Evolutionary conservation across 108 stramenopile genomes (phyloP).

Genomic region (Skeletonema tropicum): DNA sequence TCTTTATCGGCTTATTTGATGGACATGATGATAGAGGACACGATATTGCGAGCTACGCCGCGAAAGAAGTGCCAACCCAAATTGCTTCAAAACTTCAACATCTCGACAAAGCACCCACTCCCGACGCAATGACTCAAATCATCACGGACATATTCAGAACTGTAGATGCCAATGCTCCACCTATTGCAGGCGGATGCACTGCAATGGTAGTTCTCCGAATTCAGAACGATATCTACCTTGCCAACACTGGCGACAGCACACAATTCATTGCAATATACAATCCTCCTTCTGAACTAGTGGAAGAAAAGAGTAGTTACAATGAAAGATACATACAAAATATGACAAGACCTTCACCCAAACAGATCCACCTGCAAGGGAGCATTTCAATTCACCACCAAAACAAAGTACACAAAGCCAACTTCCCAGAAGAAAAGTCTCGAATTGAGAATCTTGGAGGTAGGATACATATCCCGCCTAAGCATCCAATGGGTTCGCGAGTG

Average conservation of each 20-base stretch:
- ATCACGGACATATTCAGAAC: constrained; percentile 61
- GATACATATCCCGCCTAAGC: constrained; percentile 53
- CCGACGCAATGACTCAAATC: constrained; percentile 23
- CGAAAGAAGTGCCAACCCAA: constrained; percentile 46
- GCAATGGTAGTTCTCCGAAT: constrained; percentile 58
- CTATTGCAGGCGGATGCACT: constrained; percentile 65
- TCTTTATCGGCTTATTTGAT: constrained; percentile 72
- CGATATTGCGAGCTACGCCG: constrained; percentile 52
- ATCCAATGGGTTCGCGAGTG: constrained; percentile 57
- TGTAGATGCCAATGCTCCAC: constrained; percentile 51
- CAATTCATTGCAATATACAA: constrained; percentile 56
- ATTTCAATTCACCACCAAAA: constrained; percentile 45
- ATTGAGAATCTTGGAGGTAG: constrained; percentile 68
- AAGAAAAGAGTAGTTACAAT: constrained; percentile 9
- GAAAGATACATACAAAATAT: constrained; percentile 6
- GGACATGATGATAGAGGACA: constrained; percentile 73
- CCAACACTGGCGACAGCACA: constrained; percentile 74
- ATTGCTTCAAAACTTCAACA: constrained; percentile 48
- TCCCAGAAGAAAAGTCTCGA: constrained; percentile 63
- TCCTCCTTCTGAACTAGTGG: constrained; percentile 14
- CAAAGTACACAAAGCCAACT: constrained; percentile 60
- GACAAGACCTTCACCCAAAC: constrained; percentile 2
- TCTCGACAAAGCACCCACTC: neutral
- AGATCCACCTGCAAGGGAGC: constrained; percentile 36
- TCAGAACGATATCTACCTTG: constrained; percentile 62